Conservation (phyloP, 371 early-diverging fungal species). For the Apophysomyces sp. region DNA sequence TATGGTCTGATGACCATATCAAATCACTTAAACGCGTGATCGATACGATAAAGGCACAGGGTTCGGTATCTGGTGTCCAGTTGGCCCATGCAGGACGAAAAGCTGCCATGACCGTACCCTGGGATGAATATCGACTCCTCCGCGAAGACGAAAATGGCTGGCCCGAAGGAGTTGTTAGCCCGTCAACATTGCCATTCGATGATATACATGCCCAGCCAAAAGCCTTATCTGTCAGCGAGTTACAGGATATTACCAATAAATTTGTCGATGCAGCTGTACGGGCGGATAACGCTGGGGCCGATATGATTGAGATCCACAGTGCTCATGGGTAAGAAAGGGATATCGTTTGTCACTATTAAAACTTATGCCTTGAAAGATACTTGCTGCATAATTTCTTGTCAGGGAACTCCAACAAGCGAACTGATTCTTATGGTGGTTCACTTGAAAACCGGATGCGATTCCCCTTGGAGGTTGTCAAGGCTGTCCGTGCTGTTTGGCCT, state of each 20-base stretch:
- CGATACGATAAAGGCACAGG: constrained; percentile 59
- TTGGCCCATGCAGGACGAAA: constrained; percentile 82
- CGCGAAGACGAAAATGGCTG: constrained; percentile 66
- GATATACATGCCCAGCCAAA: constrained; percentile 50
- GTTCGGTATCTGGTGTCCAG: constrained; percentile 66
- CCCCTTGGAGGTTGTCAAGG: constrained; percentile 37
- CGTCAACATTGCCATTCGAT: constrained; percentile 59
- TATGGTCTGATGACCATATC: constrained; percentile 77
- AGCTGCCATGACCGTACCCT: constrained; percentile 53
- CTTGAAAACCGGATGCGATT: constrained; percentile 55
- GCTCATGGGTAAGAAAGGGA: constrained; percentile 46
- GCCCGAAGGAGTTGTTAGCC: constrained; percentile 73
- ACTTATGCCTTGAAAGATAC: constrained; percentile 58
- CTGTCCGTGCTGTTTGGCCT: constrained; percentile 58
- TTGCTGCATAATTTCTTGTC: constrained; percentile 79
- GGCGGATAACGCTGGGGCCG: constrained; percentile 79
- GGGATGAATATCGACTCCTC: constrained; percentile 29
- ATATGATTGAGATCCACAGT: constrained; percentile 85
- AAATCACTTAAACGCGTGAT: constrained; percentile 54
- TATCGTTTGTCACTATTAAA: too few species aligned
- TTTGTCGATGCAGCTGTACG: constrained; percentile 75
- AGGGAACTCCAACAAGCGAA: constrained; percentile 66
- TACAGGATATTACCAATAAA: constrained; percentile 52
- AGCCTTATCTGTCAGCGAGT: constrained; percentile 66
- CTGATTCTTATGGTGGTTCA: constrained; percentile 61